A percentile compares a stretch with the other conserved stretches of the same genome.
These are phyloP conservation scores for Aspergillus sp. DNA, from an alignment of 2,329 filamentous ascomycete species.

Conservation along the genomic window DNA sequence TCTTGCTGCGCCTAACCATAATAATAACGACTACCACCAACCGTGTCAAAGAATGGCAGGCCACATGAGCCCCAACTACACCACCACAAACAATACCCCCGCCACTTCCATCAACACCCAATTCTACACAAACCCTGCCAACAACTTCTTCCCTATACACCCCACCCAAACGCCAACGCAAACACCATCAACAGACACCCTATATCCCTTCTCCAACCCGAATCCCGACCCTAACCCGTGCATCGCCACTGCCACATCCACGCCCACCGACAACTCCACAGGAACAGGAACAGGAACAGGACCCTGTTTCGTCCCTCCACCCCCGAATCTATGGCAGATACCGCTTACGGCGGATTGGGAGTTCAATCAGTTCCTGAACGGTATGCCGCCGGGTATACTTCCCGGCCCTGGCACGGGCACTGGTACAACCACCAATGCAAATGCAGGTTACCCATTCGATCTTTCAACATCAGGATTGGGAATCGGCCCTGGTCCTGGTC, in stretches of 20 bases:
- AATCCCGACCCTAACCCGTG: not conserved
- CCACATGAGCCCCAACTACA: not conserved
- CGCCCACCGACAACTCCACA: no score
- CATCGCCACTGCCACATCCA: no score
- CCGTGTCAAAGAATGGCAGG: not conserved
- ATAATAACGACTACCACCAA: no score
- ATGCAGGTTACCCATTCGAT: not conserved
- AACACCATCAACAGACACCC: constrained; percentile 10
- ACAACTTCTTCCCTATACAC: not conserved
- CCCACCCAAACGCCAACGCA: constrained; percentile 3
- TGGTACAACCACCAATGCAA: constrained; percentile 2
- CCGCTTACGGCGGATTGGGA: constrained; percentile 89
- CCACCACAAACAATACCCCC: not conserved
- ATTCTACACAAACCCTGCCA: constrained; percentile 1
- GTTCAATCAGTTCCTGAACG: constrained; percentile 19
- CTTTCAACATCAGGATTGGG: not conserved
- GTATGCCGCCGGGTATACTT: constrained; percentile 13
- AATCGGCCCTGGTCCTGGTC: not conserved
- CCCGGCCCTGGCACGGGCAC: constrained; percentile 3
- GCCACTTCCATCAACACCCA: constrained; percentile 1
- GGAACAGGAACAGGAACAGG: no score
- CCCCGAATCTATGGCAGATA: constrained; percentile 73
- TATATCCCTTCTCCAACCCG: not conserved
- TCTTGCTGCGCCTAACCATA: not conserved
- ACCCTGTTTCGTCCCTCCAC: constrained; percentile 2